Base-by-base conservation (phyloP, 257 asterid species). In the Nemophila menziesii region DNA sequence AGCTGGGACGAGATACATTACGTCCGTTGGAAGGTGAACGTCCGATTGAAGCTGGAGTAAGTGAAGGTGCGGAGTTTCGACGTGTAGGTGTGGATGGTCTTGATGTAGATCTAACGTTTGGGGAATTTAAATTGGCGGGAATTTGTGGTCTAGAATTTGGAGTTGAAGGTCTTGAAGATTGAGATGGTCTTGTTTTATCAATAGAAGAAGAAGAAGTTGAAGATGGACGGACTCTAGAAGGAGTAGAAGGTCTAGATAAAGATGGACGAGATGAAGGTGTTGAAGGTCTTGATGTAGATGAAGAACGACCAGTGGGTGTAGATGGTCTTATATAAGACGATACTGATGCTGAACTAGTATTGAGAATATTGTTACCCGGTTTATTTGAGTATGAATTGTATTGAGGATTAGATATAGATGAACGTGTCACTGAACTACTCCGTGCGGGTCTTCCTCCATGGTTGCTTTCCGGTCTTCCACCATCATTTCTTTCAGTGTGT, bases 61-160 rank as follows among this genome's bases (percentile, higher is more conserved):
- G 37, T 23, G 92, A 74, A 39, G 92, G 83, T 16, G 79, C 36
- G 16, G 79, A 20, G 58, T 52, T 79, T 55, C 92, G 85, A 43
- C 92, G 92, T 34, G 92, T 81, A 55, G 99, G 99, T 22, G 99
- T 90, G 53, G 93, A 90, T 52, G 98, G 89, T 69, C 98, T 75
- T 11, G 98, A 81, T 51, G 75, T 53, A 47, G 86, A 55, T 45
- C 93, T 76, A 54, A 64, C 11, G 56, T 75, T 58, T 43, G 78
- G 70, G 39, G 92, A 56, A 59, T 41, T 81, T 59, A 55, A 15
- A 55, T 69, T 75, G 47, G 76, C 69, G 11, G 93, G 52, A 37
- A 72, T 57, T 51, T 74, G 96, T 46, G 93, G 63, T 78, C 96
- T 73, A 19, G 98, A 78, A 46, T 70, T 85, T 54, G 99, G 99